Percentiles rank a stretch among this genome's conserved stretches.
Evolutionary conservation across 768 basidiomycete genomes (phyloP).

Genomic region (Lactarius akahatsu): DNA sequence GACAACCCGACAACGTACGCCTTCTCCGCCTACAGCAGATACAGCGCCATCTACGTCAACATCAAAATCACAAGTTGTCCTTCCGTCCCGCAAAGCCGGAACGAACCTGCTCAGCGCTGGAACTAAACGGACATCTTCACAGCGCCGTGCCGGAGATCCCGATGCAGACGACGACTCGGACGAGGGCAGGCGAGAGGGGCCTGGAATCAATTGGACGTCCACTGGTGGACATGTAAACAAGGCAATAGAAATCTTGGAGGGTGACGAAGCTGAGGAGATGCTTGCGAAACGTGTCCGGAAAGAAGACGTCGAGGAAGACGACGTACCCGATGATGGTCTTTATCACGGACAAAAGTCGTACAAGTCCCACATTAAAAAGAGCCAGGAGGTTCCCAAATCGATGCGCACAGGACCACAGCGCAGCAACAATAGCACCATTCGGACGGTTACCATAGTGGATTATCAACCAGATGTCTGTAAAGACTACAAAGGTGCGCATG

Average conservation of each 20-base stretch:
- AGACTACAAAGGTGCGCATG: constrained; percentile 89
- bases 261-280: constrained; percentile 76
- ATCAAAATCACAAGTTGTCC: constrained; percentile 69
- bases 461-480: constrained; percentile 99
- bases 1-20: constrained; percentile 71
- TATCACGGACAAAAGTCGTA: constrained; percentile 87
- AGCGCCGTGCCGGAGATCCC: constrained; percentile 49
- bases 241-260: constrained; percentile 74
- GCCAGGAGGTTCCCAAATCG: constrained; percentile 79
- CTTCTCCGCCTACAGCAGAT: constrained; percentile 59
- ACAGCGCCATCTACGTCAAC: constrained; percentile 49
- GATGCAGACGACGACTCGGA: constrained; percentile 59
- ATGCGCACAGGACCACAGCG: constrained; percentile 84
- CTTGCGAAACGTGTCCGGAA: constrained; percentile 64
- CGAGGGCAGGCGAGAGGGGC: constrained; percentile 46
- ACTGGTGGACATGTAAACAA: constrained; percentile 72
- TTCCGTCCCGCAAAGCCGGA: constrained; percentile 67
- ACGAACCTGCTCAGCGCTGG: constrained; percentile 77
- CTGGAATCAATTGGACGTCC: constrained; percentile 76
- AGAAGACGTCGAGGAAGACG: constrained; percentile 58
- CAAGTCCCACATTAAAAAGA: constrained; percentile 76
- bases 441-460: constrained; percentile 93
- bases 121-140: constrained; percentile 59
- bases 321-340: constrained; percentile 74
- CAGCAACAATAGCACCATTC: constrained; percentile 70